Evolutionary conservation across 768 basidiomycete genomes (phyloP).

Genomic region (Gymnopilus dilepis): DNA sequence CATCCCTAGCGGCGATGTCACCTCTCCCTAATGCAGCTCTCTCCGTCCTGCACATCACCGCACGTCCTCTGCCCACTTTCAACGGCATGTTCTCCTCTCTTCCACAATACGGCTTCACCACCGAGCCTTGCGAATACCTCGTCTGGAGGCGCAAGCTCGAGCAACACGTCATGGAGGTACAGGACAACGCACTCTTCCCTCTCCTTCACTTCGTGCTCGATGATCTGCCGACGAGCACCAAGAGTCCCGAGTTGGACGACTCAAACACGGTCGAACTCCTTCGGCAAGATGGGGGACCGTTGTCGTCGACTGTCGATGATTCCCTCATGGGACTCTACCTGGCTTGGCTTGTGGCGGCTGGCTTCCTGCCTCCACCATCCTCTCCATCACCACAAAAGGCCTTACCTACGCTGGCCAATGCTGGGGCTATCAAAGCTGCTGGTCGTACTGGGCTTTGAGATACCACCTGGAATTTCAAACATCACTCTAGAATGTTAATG

Average conservation of each 20-base stretch:
- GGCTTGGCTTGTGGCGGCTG: constrained; percentile 88
- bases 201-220: constrained; percentile 96
- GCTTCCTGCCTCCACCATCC: constrained; percentile 72
- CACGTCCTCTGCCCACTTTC: constrained; percentile 86
- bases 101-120: constrained; percentile 78
- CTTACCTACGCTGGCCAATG: constrained; percentile 52
- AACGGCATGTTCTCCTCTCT: constrained; percentile 83
- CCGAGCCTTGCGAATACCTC: constrained; percentile 84
- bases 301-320: constrained; percentile 70
- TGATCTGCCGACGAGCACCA: constrained; percentile 96
- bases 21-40: constrained; percentile 52
- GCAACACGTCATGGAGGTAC: constrained; percentile 90
- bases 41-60: constrained; percentile 83
- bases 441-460: constrained; percentile 65
- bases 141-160: constrained; percentile 92
- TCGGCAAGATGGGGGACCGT: constrained; percentile 40
- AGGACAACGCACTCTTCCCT: constrained; percentile 98
- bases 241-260: constrained; percentile 90
- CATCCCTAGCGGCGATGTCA: constrained; percentile 71
- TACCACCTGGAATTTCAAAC: background rate
- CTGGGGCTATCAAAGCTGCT: constrained; percentile 59
- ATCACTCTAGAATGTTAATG: background rate
- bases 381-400: constrained; percentile 40
- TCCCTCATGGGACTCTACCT: constrained; percentile 85
- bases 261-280: constrained; percentile 77